Evolutionary conservation across 2,329 filamentous ascomycete species (phyloP).

Genomic region (Alternaria rosae): DNA sequence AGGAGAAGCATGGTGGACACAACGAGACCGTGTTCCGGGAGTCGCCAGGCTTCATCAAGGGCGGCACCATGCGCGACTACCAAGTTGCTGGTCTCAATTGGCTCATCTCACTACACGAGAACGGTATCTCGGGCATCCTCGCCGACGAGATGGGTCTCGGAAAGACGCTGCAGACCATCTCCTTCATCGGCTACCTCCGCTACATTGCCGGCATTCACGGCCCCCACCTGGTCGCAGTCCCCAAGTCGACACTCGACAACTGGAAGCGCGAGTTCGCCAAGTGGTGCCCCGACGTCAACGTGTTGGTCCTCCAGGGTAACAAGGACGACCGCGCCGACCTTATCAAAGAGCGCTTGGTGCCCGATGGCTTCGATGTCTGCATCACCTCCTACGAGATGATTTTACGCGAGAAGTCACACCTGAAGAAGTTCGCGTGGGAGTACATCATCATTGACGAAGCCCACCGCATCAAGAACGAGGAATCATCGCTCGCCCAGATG

Average conservation of each 20-base stretch:
- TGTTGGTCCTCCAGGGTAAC: slow-evolving; percentile 89
- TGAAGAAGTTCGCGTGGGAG: slow-evolving; percentile 99
- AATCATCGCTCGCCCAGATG: slow-evolving; percentile 94
- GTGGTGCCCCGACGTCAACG: slow-evolving; percentile 96
- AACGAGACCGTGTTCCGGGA: slow-evolving; percentile 87
- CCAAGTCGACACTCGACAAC: slow-evolving; percentile 97
- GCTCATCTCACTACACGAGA: slow-evolving; percentile 97
- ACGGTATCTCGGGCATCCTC: slow-evolving; percentile 96
- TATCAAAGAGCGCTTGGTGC: slow-evolving; percentile 89
- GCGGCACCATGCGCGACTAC: slow-evolving; percentile 91
- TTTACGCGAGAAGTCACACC: slow-evolving; percentile 87
- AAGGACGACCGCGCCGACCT: slow-evolving; percentile 91
- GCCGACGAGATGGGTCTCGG: slow-evolving; percentile 99
- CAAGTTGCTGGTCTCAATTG: slow-evolving; percentile 95
- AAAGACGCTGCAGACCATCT: slow-evolving; percentile 97
- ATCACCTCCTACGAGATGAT: slow-evolving; percentile 99
- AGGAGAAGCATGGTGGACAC: slow-evolving; percentile 86
- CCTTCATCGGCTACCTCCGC: slow-evolving; percentile 92
- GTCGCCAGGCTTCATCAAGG: slow-evolving; percentile 87
- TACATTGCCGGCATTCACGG: slow-evolving; percentile 89
- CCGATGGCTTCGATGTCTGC: slow-evolving; percentile 96
- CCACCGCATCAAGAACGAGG: slow-evolving; percentile 99
- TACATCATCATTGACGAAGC: slow-evolving; percentile 99
- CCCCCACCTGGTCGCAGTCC: slow-evolving; percentile 89
- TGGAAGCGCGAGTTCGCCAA: slow-evolving; percentile 94